Evolutionary conservation across 805 yeast genomes (phyloP).

Genomic region (Metschnikowia lochheadii): DNA sequence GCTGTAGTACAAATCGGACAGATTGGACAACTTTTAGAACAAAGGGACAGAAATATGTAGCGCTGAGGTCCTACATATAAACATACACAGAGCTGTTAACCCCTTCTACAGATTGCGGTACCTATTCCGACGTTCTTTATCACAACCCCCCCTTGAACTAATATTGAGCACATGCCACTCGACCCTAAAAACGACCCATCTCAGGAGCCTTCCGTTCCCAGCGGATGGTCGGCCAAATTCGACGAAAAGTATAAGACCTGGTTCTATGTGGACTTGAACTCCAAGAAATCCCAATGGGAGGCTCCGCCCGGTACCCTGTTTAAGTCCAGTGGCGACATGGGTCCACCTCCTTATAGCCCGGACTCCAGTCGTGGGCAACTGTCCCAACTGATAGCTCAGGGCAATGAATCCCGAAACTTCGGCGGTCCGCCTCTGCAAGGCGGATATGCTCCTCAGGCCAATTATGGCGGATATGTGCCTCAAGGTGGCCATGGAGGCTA

Average conservation of each 20-base stretch:
- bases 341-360: constrained; percentile 45
- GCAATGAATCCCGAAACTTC: not conserved
- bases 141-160: not conserved
- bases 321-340: constrained; percentile 22
- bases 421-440: constrained; percentile 1
- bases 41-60: too few species aligned
- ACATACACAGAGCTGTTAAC: too few species aligned
- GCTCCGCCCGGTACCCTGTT: constrained; percentile 61
- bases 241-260: constrained; percentile 67
- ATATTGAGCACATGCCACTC: constrained; percentile 5
- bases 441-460: constrained; percentile 10
- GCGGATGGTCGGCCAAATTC: constrained; percentile 71
- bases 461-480: constrained; percentile 15
- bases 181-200: constrained; percentile 19
- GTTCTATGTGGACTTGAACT: constrained; percentile 73
- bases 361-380: not conserved
- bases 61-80: too few species aligned
- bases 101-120: not conserved
- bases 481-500: constrained; percentile 12
- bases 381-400: constrained; percentile 6
- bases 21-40: too few species aligned
- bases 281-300: constrained; percentile 88
- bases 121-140: not conserved
- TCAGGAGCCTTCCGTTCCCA: constrained; percentile 52
- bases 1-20: too few species aligned